Conservation (phyloP, 75 land plant genomes). For the Picea sitchensis region DNA sequence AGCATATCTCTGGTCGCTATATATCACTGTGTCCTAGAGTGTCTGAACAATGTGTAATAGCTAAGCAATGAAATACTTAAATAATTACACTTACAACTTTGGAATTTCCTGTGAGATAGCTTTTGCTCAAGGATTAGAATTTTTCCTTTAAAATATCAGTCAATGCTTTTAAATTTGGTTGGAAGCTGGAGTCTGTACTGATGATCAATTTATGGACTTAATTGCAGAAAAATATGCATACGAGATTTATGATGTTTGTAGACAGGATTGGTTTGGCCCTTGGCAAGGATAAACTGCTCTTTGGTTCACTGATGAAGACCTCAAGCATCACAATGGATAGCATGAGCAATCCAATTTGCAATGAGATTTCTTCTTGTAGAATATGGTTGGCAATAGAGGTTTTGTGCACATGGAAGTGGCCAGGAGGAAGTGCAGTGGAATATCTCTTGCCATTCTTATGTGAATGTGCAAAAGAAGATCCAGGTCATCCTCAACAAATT, state of each 20-base stretch:
- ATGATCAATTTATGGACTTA: not conserved
- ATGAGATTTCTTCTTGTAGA: constrained; percentile 20
- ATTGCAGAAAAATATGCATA: constrained; percentile 45
- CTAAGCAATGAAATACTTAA: not conserved
- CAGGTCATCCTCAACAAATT: constrained; percentile 12
- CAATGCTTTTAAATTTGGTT: not conserved
- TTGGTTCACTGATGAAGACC: constrained; percentile 16
- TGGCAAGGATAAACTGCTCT: constrained; percentile 50
- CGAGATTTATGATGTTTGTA: constrained; percentile 46
- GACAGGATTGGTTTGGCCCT: constrained; percentile 53
- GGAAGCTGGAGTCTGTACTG: not conserved
- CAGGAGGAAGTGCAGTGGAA: constrained; percentile 55
- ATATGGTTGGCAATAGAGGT: constrained; percentile 85
- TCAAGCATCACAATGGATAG: constrained; percentile 4
- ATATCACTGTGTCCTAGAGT: not conserved
- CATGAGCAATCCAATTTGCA: not conserved
- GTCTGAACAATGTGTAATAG: not conserved
- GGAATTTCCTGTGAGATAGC: not conserved
- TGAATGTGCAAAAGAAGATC: constrained; percentile 30
- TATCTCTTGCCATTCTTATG: constrained; percentile 63
- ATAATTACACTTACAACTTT: not conserved
- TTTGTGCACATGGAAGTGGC: constrained; percentile 93
- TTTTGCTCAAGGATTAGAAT: no score
- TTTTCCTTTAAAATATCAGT: not conserved
- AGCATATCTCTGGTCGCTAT: not conserved